Base-by-base conservation (phyloP, 1,284 basidiomycete genomes). In the Exobasidium rhododendri region DNA sequence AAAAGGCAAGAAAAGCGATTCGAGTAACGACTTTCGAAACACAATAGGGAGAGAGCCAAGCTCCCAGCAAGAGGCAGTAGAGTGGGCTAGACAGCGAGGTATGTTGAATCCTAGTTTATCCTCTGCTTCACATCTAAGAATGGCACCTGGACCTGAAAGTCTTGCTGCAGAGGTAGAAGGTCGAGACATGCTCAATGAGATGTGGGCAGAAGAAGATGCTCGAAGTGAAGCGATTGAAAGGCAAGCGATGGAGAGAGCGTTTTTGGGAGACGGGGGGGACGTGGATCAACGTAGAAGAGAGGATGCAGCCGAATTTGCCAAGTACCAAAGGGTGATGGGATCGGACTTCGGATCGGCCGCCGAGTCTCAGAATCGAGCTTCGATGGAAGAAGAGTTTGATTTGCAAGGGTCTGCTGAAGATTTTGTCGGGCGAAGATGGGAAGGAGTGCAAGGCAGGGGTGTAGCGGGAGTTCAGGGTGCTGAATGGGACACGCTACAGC, bases 401-500 rank as follows among this genome's bases (percentile, higher is more conserved):
- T 77, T 75, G 43, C 60, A 63, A 50, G 55, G 56, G 28, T 62
- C 63, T 22, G 56, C 54, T 20, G 78, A 70, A 31, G 80, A 72
- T 63, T 79, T 81, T 68, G 81, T 80, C 55, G 72, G 79, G 51
- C 68, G 75, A 26, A 61, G 61, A 40, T 68, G 73, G 73, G 56
- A 67, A 35, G 75, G 76, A 7, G 59, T 54, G 13, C 59, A 70
- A 44, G 75, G 77, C 1, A 55, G 61, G 28, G 77, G 77, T 11
- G 63, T 62, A 13, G 56, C 55, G 3, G 63, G 69, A 17, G 67
- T 72, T 13, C 81, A 81, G 59, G 73, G 73, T 30, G 71, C 64
- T 28, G 85, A 86, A 66, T 90, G 88, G 89, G 83, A 84, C 57
- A 78, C 81, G 55, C 77, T 97, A 67, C 91, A 94, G 80, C 78